Evolutionary conservation across 768 basidiomycete genomes (phyloP).

Genomic region (Paxillus ammoniavirescens): DNA sequence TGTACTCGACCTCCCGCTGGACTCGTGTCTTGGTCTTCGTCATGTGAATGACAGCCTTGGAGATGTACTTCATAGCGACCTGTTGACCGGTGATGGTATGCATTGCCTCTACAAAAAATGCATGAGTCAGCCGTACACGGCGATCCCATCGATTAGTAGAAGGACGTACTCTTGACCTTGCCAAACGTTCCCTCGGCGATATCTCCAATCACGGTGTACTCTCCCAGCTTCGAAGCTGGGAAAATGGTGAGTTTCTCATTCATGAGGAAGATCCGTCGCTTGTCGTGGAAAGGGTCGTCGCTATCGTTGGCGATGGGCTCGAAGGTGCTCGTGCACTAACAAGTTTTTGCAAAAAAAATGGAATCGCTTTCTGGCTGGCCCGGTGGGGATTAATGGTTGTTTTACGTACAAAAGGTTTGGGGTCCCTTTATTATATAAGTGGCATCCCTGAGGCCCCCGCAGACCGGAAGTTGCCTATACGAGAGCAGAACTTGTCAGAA

Average conservation of each 20-base stretch:
- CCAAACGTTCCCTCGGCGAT: slow-evolving; percentile 98
- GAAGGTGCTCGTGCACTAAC: not conserved
- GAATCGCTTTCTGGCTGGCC: slow-evolving; percentile 12
- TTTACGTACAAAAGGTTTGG: slow-evolving; percentile 19
- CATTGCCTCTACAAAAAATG: slow-evolving; percentile 66
- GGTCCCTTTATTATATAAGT: slow-evolving; percentile 24
- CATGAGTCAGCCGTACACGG: slow-evolving; percentile 11
- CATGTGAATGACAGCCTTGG: slow-evolving; percentile 88
- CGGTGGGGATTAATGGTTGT: slow-evolving; percentile 7
- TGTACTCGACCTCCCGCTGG: slow-evolving; percentile 94
- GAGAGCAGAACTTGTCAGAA: too few relatives aligned
- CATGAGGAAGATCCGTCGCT: slow-evolving; percentile 25
- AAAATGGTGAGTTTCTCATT: slow-evolving; percentile 31
- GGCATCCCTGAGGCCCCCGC: slow-evolving; percentile 6
- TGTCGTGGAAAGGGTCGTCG: slow-evolving; percentile 7
- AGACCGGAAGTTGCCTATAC: not conserved
- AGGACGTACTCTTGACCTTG: slow-evolving; percentile 91
- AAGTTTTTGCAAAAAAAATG: slow-evolving; percentile 23
- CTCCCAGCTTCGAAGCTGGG: slow-evolving; percentile 77
- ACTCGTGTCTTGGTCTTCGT: slow-evolving; percentile 92
- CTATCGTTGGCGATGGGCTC: slow-evolving; percentile 2
- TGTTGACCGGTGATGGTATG: slow-evolving; percentile 94
- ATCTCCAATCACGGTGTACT: slow-evolving; percentile 84
- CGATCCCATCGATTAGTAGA: slow-evolving; percentile 15
- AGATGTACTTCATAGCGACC: slow-evolving; percentile 98